Percentiles rank a stretch among this genome's conserved stretches.
Conservation (phyloP, 2,329 filamentous ascomycete genomes). For the Ambrosiella cleistominuta region DNA sequence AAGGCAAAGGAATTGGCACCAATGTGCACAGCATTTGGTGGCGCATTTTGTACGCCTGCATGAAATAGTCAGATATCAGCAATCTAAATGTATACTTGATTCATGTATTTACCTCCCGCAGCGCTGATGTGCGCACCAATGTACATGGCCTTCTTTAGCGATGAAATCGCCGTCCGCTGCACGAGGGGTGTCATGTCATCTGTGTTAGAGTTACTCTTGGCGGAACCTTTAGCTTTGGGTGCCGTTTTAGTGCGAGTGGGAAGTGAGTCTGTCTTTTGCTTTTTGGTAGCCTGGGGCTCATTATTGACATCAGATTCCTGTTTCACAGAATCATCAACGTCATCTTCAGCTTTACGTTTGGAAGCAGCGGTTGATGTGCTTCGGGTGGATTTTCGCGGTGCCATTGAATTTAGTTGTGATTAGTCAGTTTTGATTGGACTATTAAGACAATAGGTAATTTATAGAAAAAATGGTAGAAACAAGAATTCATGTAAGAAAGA, state of each 20-base stretch:
- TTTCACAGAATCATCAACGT: constrained; percentile 15
- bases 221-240: constrained; percentile 19
- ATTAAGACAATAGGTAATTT: not conserved
- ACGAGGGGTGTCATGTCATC: constrained; percentile 42
- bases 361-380: constrained; percentile 1
- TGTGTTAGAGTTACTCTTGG: constrained; percentile 19
- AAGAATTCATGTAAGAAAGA: no score
- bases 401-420: not conserved
- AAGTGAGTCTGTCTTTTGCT: constrained; percentile 21
- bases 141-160: constrained; percentile 54
- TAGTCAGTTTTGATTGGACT: not conserved
- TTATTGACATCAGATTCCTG: constrained; percentile 15
- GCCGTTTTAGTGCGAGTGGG: constrained; percentile 6
- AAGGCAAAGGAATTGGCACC: constrained; percentile 87
- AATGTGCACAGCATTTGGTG: constrained; percentile 61
- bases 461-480: no score
- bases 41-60: constrained; percentile 71
- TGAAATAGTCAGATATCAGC: not conserved
- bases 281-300: constrained; percentile 22
- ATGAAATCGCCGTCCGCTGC: constrained; percentile 42
- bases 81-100: not conserved
- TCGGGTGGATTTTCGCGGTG: constrained; percentile 9
- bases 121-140: constrained; percentile 85
- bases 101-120: constrained; percentile 49
- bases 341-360: constrained; percentile 15